Evolutionary conservation across 1,139 yeast genomes (phyloP), one percentile per base, ranked within the genome.

Genomic region (Meyerozyma sp.): DNA sequence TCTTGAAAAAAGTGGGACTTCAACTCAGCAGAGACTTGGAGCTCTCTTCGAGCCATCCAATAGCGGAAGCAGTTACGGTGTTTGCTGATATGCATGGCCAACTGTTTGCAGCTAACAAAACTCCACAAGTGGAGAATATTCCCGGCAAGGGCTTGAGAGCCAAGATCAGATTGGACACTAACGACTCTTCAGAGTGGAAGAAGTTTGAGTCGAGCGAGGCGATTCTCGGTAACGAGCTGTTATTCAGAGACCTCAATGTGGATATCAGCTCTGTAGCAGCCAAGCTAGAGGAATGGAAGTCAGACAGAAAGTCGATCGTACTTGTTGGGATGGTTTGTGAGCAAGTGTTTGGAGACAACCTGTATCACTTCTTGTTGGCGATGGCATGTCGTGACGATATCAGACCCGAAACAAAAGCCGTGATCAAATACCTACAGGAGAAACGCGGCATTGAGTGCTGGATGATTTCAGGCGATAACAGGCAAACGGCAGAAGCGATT

Each of bases 401-500:
- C 11, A 68, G 94, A 43, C 70, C 76, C 0, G 94, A 85, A 56
- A 72, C 91, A 2, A 68, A 66, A 36, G 54, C 57, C 30, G 85
- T 84, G 0, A 68, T 86, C 16, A 54, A 63, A 13, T 65, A 61
- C 23, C 64, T 86, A 8, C 69, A 74, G 36, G 43, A 55, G 0
- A 63, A 62, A 11, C 43, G 51, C 4, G 71, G 74, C 1, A 76
- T 84, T 29, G 75, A 77, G 20, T 77, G 86, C 43, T 86, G 87
- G 84, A 84, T 83, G 84, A 77, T 75, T 27, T 74, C 79, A 3
- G 94, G 94, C 16, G 95, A 86, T 55, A 84, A 84, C 54, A 68
- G 59, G 39, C 57, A 71, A 13, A 84, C 94, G 0, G 94, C 94
- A 1, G 67, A 69, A 36, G 82, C 88, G 0, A 81, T 86, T 28